These are phyloP conservation scores for Asterionellopsis glacialis DNA, from an alignment of 108 stramenopile genomes.

Conservation along the genomic window DNA sequence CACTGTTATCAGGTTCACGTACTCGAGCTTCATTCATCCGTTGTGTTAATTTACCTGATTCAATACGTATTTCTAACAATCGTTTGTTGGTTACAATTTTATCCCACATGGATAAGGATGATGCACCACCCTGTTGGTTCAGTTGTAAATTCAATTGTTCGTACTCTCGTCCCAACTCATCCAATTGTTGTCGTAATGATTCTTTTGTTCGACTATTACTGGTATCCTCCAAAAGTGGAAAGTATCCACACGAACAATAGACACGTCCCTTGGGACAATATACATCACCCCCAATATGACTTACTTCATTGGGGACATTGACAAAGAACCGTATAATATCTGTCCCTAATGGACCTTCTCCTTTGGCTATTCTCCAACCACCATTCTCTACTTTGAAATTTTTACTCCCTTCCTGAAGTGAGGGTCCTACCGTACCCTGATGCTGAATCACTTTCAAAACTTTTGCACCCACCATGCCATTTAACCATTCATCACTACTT, in stretches of 20 bases:
- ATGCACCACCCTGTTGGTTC: no score
- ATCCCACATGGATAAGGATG: constrained; percentile 12
- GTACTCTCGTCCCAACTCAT: constrained; percentile 19
- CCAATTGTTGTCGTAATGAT: constrained; percentile 36
- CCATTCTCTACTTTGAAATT: constrained; percentile 42
- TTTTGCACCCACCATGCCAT: constrained; percentile 35
- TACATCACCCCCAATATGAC: constrained; percentile 43
- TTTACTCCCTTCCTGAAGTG: constrained; percentile 40
- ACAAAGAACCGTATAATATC: constrained; percentile 66
- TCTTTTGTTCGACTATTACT: constrained; percentile 20
- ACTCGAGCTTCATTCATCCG: constrained; percentile 42
- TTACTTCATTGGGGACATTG: constrained; percentile 50
- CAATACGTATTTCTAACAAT: constrained; percentile 28
- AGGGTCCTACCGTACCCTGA: constrained; percentile 30
- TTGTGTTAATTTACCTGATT: constrained; percentile 32
- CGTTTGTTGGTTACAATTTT: constrained; percentile 22
- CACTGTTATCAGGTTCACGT: constrained; percentile 49
- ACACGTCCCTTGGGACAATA: constrained; percentile 64
- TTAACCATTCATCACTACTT: constrained; percentile 55
- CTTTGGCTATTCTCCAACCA: constrained; percentile 56
- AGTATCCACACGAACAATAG: constrained; percentile 78
- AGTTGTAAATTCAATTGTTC: constrained; percentile 20
- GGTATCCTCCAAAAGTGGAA: constrained; percentile 30
- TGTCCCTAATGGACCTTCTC: constrained; percentile 65
- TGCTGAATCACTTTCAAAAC: constrained; percentile 38